A percentile compares a stretch with the other conserved stretches of the same genome.
Evolutionary conservation across 2,329 filamentous ascomycete genomes (phyloP).

Genomic region (Paradendryphiella salina): DNA sequence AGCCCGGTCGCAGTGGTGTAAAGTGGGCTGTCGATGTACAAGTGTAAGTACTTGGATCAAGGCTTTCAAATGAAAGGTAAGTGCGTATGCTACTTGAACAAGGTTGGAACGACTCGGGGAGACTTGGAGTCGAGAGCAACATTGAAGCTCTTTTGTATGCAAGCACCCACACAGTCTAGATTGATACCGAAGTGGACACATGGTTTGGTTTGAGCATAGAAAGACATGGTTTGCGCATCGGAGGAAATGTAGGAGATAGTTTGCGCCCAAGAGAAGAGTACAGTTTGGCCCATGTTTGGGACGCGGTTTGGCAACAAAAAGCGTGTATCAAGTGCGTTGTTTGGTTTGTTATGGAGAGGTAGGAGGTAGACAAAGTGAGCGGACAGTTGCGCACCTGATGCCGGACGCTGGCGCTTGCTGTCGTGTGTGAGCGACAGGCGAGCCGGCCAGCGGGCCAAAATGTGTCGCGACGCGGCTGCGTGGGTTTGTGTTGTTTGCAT

Average conservation of each 20-base stretch:
- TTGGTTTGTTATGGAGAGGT: conserved; percentile 13
- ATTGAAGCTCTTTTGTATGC: conserved; percentile 27
- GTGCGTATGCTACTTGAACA: conserved; percentile 1
- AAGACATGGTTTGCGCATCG: conserved; percentile 16
- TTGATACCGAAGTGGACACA: conserved; percentile 17
- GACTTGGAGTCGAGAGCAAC: conserved; percentile 7
- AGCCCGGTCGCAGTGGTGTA: background rate
- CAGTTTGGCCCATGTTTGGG: conserved; percentile 2
- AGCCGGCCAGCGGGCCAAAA: conserved; percentile 24
- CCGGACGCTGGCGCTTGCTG: conserved; percentile 37
- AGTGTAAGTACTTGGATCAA: conserved; percentile 29
- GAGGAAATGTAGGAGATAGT: conserved; percentile 7
- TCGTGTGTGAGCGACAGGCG: conserved; percentile 26
- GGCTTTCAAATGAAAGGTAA: conserved; percentile 1
- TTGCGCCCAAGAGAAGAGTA: conserved; percentile 14
- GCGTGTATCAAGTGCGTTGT: conserved; percentile 6
- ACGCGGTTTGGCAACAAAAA: conserved; percentile 7
- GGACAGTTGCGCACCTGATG: conserved; percentile 29
- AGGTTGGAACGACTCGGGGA: conserved; percentile 18
- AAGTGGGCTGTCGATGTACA: conserved; percentile 21
- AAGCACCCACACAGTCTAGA: conserved; percentile 18
- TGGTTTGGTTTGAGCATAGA: conserved; percentile 21
- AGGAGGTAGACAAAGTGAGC: conserved; percentile 11
- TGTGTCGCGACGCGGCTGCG: conserved; percentile 15
- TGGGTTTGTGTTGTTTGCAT: conserved; percentile 42